Base-by-base conservation (phyloP, 2,329 filamentous ascomycete genomes). In the Trichoderma sp. region DNA sequence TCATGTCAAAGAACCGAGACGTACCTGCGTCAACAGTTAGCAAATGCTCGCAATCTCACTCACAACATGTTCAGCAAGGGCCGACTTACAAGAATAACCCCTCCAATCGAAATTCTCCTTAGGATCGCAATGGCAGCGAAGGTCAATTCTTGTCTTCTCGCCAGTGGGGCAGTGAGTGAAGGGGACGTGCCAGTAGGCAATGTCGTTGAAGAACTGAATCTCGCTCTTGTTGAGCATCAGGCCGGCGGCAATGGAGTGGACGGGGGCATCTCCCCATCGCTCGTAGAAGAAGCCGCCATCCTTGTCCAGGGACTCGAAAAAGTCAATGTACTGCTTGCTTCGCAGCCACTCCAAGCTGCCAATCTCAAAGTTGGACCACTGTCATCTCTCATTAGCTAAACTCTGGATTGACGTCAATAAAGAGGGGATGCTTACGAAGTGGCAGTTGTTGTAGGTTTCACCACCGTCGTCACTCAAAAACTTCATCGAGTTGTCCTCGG, bases 31-130 rank as follows among this genome's bases (percentile, higher is more conserved):
- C 15, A 57, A 72, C 72, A 75, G 26, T 68, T n/a, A 65, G 64
- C 78, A 73, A 23, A 32, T 20, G 23, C 26, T 73, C 11, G 6
- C 43, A 6, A 36, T 34, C 15, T 43, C 39, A 28, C 28, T 0
- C 28, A 43, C 2, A 6, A 7, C 4, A 20, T 13, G 20, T 12
- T 11, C 3, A 65, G 4, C 5, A n/a, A 36, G 8, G 32, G 28
- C 2, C 23, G 12, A 30, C 93, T 86, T 89, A 97, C 95, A 98
- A 81, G 94, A 97, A 81, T 98, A 98, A 67, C 93, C 93, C 83
- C 97, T 98, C 97, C 97, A 99, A 83, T 99, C 96, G 86, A 99
- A 99, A 85, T 99, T 99, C 73, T 98, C 93, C 78, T 92, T 91
- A 8, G 96, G 95, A 79, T 99, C 94, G 84, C 96, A 99, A 82